A percentile compares a stretch with the other conserved stretches of the same genome.
Evolutionary conservation across 257 asterid species (phyloP).

Genomic region (Knoxia roxburghii): DNA sequence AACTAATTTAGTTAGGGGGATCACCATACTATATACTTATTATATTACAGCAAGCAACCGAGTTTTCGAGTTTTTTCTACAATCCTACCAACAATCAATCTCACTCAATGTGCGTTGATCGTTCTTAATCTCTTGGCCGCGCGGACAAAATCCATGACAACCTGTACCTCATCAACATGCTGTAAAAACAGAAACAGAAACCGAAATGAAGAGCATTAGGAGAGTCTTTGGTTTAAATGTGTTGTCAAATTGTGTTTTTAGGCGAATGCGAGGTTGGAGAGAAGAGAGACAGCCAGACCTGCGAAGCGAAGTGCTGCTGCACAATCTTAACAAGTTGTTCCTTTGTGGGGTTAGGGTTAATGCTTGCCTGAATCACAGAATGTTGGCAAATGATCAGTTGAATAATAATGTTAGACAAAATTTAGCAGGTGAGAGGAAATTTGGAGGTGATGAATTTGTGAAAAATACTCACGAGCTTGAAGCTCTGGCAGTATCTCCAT

Average conservation of each 20-base stretch:
- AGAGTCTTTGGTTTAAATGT: neutral
- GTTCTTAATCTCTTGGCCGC: constrained; percentile 58
- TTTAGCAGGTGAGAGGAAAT: neutral
- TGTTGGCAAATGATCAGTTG: constrained; percentile 7
- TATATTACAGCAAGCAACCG: constrained; percentile 5
- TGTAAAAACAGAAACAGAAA: constrained; percentile 32
- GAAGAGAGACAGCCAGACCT: constrained; percentile 32
- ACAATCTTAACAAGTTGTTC: constrained; percentile 59
- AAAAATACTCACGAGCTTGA: constrained; percentile 57
- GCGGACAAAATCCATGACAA: constrained; percentile 62
- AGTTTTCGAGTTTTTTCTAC: neutral
- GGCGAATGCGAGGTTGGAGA: neutral
- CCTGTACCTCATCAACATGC: constrained; percentile 78
- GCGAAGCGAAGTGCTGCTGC: constrained; percentile 71
- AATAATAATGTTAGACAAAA: neutral
- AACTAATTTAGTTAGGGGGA: constrained; percentile 36
- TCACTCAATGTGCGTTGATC: constrained; percentile 35
- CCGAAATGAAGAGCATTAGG: constrained; percentile 10
- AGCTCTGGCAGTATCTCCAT: constrained; percentile 77
- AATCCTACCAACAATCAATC: constrained; percentile 22
- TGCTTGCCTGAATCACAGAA: constrained; percentile 40
- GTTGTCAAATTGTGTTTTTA: no score
- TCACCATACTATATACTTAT: constrained; percentile 30
- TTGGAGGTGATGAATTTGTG: constrained; percentile 5
- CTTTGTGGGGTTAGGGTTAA: constrained; percentile 53